phyloP scores from a whole-genome alignment of 1,284 basidiomycete species.

The Ceratobasidium sp. region DNA sequence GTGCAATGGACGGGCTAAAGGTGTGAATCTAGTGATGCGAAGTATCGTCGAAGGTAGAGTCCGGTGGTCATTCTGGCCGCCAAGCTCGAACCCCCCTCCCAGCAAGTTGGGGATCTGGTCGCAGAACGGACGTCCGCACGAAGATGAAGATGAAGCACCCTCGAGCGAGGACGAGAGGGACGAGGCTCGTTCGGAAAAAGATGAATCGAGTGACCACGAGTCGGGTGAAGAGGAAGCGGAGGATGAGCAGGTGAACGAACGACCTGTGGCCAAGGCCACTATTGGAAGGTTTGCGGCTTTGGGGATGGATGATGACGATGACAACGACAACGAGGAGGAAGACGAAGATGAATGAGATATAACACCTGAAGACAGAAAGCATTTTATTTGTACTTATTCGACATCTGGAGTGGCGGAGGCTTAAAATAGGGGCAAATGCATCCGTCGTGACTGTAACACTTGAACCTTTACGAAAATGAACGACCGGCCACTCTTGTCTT shows the following conservation, averaged over 20 bases:
- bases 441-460: neutral
- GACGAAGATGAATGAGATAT: conserved; percentile 51
- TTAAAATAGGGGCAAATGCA: neutral
- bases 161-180: conserved; percentile 53
- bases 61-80: conserved; percentile 89
- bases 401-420: neutral
- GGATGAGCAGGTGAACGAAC: conserved; percentile 48
- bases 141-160: conserved; percentile 48
- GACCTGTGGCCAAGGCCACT: conserved; percentile 43
- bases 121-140: conserved; percentile 51
- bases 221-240: conserved; percentile 51
- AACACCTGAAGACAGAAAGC: neutral
- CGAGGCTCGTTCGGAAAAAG: conserved; percentile 49
- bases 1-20: neutral
- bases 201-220: conserved; percentile 44
- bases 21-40: conserved; percentile 73
- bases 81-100: conserved; percentile 56
- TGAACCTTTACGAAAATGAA: neutral
- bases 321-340: conserved; percentile 56
- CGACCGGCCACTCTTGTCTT: neutral
- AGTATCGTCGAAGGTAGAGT: conserved; percentile 82
- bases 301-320: conserved; percentile 55
- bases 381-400: neutral
- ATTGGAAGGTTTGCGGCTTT: conserved; percentile 57
- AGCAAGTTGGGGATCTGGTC: conserved; percentile 71